A percentile compares a stretch with the other conserved stretches of the same genome.
These are phyloP conservation scores for Prunus mira DNA, from an alignment of 306 rosid genomes.

Conservation along the genomic window DNA sequence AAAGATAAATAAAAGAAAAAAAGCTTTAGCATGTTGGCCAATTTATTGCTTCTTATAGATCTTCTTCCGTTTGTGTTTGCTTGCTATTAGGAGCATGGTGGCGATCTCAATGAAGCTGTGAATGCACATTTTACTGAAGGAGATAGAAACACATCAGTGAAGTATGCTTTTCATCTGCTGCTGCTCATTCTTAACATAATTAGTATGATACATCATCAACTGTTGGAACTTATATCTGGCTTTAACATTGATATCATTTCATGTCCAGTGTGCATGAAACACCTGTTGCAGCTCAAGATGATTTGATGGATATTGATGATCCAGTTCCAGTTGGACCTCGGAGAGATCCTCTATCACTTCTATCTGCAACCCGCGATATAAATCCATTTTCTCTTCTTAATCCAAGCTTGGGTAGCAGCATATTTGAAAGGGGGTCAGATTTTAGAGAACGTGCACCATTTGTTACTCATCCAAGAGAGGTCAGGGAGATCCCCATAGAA, in stretches of 20 bases:
- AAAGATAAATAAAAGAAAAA: not conserved
- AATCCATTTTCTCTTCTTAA: conserved; percentile 58
- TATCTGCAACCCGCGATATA: conserved; percentile 36
- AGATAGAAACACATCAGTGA: conserved; percentile 50
- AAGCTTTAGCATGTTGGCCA: not conserved
- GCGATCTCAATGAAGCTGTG: conserved; percentile 77
- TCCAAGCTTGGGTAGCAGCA: conserved; percentile 35
- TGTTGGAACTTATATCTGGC: conserved; percentile 5
- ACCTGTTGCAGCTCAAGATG: conserved; percentile 51
- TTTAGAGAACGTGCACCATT: conserved; percentile 40
- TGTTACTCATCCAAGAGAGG: conserved; percentile 77
- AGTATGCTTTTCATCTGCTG: conserved; percentile 34
- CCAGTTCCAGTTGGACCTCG: conserved; percentile 36
- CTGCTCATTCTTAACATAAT: conserved; percentile 9
- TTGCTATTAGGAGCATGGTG: conserved; percentile 69
- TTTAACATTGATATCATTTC: conserved; percentile 19
- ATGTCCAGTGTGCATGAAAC: conserved; percentile 40
- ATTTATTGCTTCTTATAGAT: conserved; percentile 1
- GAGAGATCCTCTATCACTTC: conserved; percentile 44
- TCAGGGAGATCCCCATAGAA: conserved; percentile 82
- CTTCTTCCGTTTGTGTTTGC: conserved; percentile 9
- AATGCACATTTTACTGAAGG: conserved; percentile 81
- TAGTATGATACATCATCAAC: conserved; percentile 1
- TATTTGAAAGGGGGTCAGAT: conserved; percentile 36
- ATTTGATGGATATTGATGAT: conserved; percentile 81